Percentiles rank a stretch among this genome's conserved stretches.
phyloP scores from a whole-genome alignment of 2,329 filamentous ascomycete genomes.

The Gnomoniopsis sp. region DNA sequence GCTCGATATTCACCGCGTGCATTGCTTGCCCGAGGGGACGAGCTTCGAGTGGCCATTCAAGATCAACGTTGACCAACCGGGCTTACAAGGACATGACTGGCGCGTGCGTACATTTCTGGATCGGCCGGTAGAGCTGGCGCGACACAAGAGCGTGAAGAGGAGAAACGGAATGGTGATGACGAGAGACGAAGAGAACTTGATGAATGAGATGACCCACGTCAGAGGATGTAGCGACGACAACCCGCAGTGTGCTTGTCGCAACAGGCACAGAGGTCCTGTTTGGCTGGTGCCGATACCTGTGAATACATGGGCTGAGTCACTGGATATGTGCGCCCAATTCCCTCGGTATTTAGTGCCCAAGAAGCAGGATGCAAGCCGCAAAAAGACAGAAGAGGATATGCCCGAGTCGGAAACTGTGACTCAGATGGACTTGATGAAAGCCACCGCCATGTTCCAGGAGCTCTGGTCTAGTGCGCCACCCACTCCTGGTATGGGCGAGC shows the following conservation, averaged over 20 bases:
- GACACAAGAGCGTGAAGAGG: slow-evolving; percentile 35
- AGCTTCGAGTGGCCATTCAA: slow-evolving; percentile 58
- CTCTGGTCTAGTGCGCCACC: slow-evolving; percentile 54
- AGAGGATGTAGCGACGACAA: slow-evolving; percentile 47
- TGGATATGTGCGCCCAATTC: slow-evolving; percentile 54
- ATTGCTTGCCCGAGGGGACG: slow-evolving; percentile 55
- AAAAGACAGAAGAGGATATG: slow-evolving; percentile 24
- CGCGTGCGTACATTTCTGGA: slow-evolving; percentile 57
- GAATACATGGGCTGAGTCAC: slow-evolving; percentile 55
- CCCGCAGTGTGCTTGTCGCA: slow-evolving; percentile 49
- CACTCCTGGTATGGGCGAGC: slow-evolving; percentile 23
- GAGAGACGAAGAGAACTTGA: slow-evolving; percentile 38
- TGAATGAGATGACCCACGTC: slow-evolving; percentile 46
- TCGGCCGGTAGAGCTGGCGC: slow-evolving; percentile 53
- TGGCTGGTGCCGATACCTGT: slow-evolving; percentile 54
- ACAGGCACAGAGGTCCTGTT: slow-evolving; percentile 44
- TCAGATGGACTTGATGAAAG: slow-evolving; percentile 54
- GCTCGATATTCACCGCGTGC: slow-evolving; percentile 55
- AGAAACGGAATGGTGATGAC: slow-evolving; percentile 1
- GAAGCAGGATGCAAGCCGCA: background rate
- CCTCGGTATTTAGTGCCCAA: slow-evolving; percentile 35
- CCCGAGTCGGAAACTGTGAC: slow-evolving; percentile 30
- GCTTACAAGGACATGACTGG: slow-evolving; percentile 56
- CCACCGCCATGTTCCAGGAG: slow-evolving; percentile 66
- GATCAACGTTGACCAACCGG: slow-evolving; percentile 52